Evolutionary conservation across 2,329 filamentous ascomycete genomes (phyloP).

Genomic region (Pseudopithomyces chartarum): DNA sequence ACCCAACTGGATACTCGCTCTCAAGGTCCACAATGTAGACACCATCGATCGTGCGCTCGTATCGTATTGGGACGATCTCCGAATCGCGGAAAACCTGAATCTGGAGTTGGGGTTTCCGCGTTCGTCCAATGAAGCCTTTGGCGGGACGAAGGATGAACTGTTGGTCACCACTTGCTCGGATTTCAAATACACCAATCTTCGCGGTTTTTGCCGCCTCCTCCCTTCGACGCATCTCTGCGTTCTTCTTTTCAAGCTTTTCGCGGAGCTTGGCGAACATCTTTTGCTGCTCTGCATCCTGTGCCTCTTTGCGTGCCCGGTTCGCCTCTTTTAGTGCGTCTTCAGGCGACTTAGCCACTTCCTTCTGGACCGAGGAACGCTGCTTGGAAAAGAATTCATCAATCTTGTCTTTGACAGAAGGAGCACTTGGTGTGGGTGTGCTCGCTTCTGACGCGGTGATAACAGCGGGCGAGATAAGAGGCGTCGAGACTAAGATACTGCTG

Average conservation of each 20-base stretch:
- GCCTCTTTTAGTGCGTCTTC: background rate
- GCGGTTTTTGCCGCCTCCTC: conserved; percentile 23
- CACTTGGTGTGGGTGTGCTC: background rate
- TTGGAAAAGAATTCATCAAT: background rate
- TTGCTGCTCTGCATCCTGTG: background rate
- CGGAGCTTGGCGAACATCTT: background rate
- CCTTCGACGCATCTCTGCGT: conserved; percentile 3
- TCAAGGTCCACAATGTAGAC: conserved; percentile 59
- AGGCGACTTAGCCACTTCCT: too few relatives aligned
- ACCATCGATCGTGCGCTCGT: conserved; percentile 56
- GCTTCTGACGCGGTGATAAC: background rate
- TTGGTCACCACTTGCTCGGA: conserved; percentile 60
- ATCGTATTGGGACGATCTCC: conserved; percentile 51
- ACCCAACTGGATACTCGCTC: conserved; percentile 54
- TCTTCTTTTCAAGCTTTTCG: conserved; percentile 1
- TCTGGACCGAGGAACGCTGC: background rate
- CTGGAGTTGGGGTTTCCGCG: conserved; percentile 54
- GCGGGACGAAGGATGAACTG: conserved; percentile 60
- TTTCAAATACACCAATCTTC: conserved; percentile 52
- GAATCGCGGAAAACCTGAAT: conserved; percentile 55
- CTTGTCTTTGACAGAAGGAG: background rate
- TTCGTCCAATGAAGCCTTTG: conserved; percentile 44
- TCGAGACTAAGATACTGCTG: background rate
- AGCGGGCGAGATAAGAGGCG: background rate
- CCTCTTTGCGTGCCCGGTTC: background rate